Evolutionary conservation across 345 rosid genomes (phyloP), one percentile per base, ranked within the genome.

Genomic region (Bruguiera parviflora): DNA sequence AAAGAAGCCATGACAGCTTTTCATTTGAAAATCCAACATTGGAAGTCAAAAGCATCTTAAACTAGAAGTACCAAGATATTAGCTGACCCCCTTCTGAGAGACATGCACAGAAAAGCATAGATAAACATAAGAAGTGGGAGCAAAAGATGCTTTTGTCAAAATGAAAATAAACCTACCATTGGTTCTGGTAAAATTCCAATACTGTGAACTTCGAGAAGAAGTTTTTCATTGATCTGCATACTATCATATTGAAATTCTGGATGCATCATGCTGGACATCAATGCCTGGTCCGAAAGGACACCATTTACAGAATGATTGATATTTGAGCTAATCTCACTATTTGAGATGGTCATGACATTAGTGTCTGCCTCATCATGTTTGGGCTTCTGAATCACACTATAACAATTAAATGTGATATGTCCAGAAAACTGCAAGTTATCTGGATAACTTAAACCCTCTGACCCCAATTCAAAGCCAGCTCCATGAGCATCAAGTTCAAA

Each of bases 151-250:
- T n/a, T 63, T 58, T 59, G 28, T 22, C 31, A 28, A 15, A 43
- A 28, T 61, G 29, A 70, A 73, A 68, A 53, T 59, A 61, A 61
- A 71, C 87, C 32, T 83, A 95, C 99, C 94, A 71, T 51, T 66
- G 83, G 81, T 61, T 89, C 92, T 73, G 87, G 83, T 78, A 84
- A 88, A 77, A 90, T 87, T 63, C 96, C 96, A 75, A 95, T 75
- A 76, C 92, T 92, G 62, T 87, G 86, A 72, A 90, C 73, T 78
- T 95, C 99, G 87, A 90, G 58, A 71, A 69, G 74, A 68, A 95
- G 84, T 82, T 82, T 95, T 71, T 92, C 91, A 73, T 83, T 82
- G 51, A 89, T 78, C 66, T 73, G 78, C 90, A 83, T 76, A 72
- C 57, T 82, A 76, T 82, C 92, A 79, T 87, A 86, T 62, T 82